Evolutionary conservation across 768 basidiomycete genomes (phyloP), one percentile per base, ranked within the genome.

Genomic region (Brasilioporus rufonigricans): DNA sequence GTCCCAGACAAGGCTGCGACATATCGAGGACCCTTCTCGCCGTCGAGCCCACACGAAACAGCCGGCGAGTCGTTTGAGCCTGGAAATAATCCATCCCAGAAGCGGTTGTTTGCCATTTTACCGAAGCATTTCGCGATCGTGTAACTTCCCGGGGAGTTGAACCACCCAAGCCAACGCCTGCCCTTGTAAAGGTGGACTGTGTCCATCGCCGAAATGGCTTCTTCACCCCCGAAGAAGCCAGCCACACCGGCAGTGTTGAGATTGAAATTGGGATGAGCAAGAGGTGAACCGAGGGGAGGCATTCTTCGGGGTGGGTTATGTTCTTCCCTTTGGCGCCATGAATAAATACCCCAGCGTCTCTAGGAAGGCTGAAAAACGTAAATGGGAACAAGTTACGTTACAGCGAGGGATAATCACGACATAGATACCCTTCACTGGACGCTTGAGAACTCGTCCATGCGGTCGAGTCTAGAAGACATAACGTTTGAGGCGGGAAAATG

Each of bases 151-250:
- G 73, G 73, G 10, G 70, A 66, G 24, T 73, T 73, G 47, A 57
- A 74, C 68, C 67, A 74, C 1, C 73, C 73, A 5, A 74, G 53
- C 64, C 62, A 74, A 21, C 60, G 64, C 48, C 70, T 61, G 4
- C 70, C 69, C 35, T 45, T 14, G 45, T 64, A 70, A 7, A 44
- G 24, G 16, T 44, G 43, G 16, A 44, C 26, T 26, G 26, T 27
- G 9, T 14, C 43, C 26, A 73, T 73, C n/a, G 72, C 70, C 10
- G 68, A 57, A 26, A 73, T 59, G 18, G 73, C 70, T 48, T 73
- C 73, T 18, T 74, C 61, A 5, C 72, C 71, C 1, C 73, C 73
- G 5, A 73, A 72, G 27, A 74, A 67, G 12, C 71, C 72, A 9
- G 71, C 68, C 6, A 73, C 61, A 3, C 68, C 72, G 10, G 67